Base-by-base conservation (phyloP, 441 rosid genomes). In the Gossypium armourianum region DNA sequence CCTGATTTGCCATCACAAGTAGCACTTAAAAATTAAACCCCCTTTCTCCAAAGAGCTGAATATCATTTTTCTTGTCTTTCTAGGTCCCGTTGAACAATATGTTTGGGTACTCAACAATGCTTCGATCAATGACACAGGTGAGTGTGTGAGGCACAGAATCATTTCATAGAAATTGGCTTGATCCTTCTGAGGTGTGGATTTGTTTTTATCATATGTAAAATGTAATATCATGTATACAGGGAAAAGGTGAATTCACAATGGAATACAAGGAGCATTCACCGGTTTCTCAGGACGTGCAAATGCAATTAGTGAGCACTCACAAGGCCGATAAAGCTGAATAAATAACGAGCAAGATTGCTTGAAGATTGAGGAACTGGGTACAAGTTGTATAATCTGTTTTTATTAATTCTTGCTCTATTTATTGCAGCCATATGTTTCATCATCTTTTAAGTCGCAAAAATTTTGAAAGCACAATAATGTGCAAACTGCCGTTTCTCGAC, bases 221-320 rank as follows among this genome's bases (percentile, higher is more conserved):
- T 29, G 36, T 5, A 29, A 29, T 5, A 28, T 56, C 1, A 1
- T 9, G 12, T 57, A 29, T 29, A 29, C 87, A 93, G 89, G 98
- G 98, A 3, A 94, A 94, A 83, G 97, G 97, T 16, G 99, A 94
- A 78, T 92, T 94, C 74, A 87, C 97, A 1, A 93, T 94, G 99
- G 99, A 94, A 77, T 94, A 94, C 88, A 92, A 92, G 79, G 99
- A 94, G 74, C 99, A 94, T 62, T 68, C 59, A 4, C 77, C 99
- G 0, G 99, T 92, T 57, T 87, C 97, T 26, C 90, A 90, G 57
- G 97, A 94, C 24, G 97, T 92, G 72, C 99, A 94, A 68, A 69
- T 75, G 78, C 96, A 89, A 71, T 82, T 94, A 68, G 96, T 92
- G 47, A 90, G 89, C 82, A 50, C 88, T 4, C 84, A 88, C 84